Base-by-base conservation (phyloP, 495 filamentous ascomycete species). In the Xylaria castorea region DNA sequence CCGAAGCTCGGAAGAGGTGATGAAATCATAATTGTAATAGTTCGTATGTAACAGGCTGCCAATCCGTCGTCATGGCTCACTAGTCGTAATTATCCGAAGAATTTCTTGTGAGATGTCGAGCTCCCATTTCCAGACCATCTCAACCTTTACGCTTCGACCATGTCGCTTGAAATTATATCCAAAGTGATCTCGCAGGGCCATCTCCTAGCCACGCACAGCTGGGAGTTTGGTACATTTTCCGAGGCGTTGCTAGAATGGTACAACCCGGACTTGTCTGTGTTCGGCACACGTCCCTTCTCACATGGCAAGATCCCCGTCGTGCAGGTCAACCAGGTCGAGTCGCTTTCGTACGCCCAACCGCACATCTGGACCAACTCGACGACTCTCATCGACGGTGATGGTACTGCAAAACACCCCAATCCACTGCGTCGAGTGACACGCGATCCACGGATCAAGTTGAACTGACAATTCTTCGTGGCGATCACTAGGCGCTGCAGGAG, bases 171-270 rank as follows among this genome's bases (percentile, higher is more conserved):
- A 32, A 51, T 76, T 18, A 72, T 78, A 51, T 70, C 67, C 55
- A 76, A 68, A 42, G 55, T 78, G 25, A 75, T 78, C 22, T 36
- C 72, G 1, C 76, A 78, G 65, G 75, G 75, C 16, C 63, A 72
- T 34, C 58, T 62, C 18, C 73, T 78, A 27, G 73, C 79, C n/a
- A 74, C 79, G 32, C 80, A 82, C 69, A 83, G 80, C 71, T 87
- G 85, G 85, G 85, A 87, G 71, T 83, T 83, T 66, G 84, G 86
- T 38, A 84, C 83, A 18, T 82, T 84, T 42, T 75, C 83, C 18
- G 79, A 87, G 75, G 83, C 86, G 16, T 74, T 87, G n/a, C 74
- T 86, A 2, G 86, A 88, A 74, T 80, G 84, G 66, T 73, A 86
- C 36, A 82, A 80, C 68, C 80, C 83, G 25, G 75, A 76, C 16